Evolutionary conservation across 2,329 filamentous ascomycete species (phyloP).

Genomic region (Rutstroemia sp.): DNA sequence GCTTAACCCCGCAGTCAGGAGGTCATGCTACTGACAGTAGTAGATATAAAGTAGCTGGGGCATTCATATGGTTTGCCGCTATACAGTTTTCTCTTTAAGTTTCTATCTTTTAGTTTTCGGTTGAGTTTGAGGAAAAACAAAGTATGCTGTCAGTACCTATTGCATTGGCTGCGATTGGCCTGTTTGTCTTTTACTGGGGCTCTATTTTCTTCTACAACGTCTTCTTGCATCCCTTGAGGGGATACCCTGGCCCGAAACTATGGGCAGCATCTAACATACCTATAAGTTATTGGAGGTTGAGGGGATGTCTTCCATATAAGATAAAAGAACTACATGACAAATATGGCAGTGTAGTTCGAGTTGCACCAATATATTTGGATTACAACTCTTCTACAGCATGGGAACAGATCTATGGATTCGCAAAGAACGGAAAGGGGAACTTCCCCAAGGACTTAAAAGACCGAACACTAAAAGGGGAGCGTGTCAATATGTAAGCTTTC

Average conservation of each 20-base stretch:
- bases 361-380: slow-evolving; percentile 11
- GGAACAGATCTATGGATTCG: slow-evolving; percentile 10
- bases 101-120: no score
- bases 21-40: no score
- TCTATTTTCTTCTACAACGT: slow-evolving; percentile 10
- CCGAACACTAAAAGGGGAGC: fast-evolving
- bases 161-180: no score
- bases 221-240: slow-evolving; percentile 12
- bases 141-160: no score
- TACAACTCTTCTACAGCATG: slow-evolving; percentile 12
- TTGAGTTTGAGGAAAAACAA: no score
- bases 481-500: neutral
- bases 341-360: slow-evolving; percentile 15
- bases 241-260: slow-evolving; percentile 11
- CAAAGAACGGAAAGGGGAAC: neutral
- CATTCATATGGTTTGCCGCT: no score
- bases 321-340: slow-evolving; percentile 10
- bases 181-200: neutral
- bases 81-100: no score
- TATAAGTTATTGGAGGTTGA: neutral
- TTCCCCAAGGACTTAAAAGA: neutral
- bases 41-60: no score
- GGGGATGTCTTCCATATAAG: neutral
- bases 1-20: no score
- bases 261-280: slow-evolving; percentile 7